Evolutionary conservation across 1,284 basidiomycete genomes (phyloP).

Genomic region (Naganishia sp.): DNA sequence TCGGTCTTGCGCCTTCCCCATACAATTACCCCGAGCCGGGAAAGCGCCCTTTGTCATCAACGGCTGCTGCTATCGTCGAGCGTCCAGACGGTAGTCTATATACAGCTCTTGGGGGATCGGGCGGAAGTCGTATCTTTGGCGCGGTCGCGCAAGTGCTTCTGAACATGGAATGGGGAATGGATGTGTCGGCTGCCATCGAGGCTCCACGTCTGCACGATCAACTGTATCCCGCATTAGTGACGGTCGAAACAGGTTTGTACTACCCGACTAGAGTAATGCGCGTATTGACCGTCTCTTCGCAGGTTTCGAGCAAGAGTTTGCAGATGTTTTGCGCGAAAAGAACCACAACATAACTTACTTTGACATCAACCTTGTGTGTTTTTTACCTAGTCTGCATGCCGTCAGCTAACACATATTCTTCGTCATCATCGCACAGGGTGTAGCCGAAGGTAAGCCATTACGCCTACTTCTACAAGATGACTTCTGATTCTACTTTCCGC

Average conservation of each 20-base stretch:
- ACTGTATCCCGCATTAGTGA: slow-evolving; percentile 67
- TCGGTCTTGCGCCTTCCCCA: slow-evolving; percentile 80
- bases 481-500: slow-evolving; percentile 57
- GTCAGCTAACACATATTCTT: not conserved
- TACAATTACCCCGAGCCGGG: slow-evolving; percentile 84
- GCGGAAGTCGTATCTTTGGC: slow-evolving; percentile 81
- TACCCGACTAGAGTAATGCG: not conserved
- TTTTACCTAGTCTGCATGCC: slow-evolving; percentile 12
- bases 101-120: slow-evolving; percentile 76
- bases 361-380: slow-evolving; percentile 58
- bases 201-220: slow-evolving; percentile 88
- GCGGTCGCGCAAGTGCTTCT: slow-evolving; percentile 77
- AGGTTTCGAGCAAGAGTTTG: slow-evolving; percentile 59
- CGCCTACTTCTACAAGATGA: slow-evolving; percentile 46
- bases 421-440: slow-evolving; percentile 33
- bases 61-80: slow-evolving; percentile 75
- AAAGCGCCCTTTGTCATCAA: slow-evolving; percentile 87
- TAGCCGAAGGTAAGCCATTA: slow-evolving; percentile 34
- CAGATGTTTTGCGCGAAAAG: slow-evolving; percentile 62
- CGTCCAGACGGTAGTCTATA: slow-evolving; percentile 68
- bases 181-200: slow-evolving; percentile 79
- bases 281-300: not conserved
- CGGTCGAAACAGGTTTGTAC: slow-evolving; percentile 61
- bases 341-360: slow-evolving; percentile 71
- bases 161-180: slow-evolving; percentile 78